A percentile compares a stretch with the other conserved stretches of the same genome.
These are phyloP conservation scores for Fusarium pseudonygamai DNA, from an alignment of 2,329 filamentous ascomycete genomes.

Conservation along the genomic window DNA sequence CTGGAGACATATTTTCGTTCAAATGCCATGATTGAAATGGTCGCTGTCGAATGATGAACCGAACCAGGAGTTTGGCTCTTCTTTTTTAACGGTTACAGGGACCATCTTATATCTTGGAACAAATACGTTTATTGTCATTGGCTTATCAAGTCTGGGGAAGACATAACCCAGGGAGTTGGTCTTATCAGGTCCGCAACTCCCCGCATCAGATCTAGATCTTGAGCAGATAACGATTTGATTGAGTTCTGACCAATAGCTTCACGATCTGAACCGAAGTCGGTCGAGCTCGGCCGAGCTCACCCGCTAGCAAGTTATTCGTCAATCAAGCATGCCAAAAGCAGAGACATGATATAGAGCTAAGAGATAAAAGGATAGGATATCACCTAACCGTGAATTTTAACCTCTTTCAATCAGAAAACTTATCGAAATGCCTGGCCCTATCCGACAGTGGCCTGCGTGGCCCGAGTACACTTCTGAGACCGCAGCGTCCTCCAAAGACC, in stretches of 20 bases:
- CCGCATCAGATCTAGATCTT: not conserved
- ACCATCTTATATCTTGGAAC: not conserved
- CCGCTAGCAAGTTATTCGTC: not conserved
- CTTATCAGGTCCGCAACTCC: not conserved
- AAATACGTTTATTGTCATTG: not conserved
- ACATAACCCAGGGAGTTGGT: not conserved
- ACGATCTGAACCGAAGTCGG: not conserved
- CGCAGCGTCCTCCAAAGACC: not conserved
- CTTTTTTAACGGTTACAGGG: not conserved
- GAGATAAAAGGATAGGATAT: not conserved
- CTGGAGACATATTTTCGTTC: not conserved
- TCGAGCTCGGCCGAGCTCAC: not conserved
- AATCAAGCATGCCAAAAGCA: not conserved
- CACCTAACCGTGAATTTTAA: not conserved
- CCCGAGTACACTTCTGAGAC: not conserved
- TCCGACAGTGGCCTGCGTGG: not conserved
- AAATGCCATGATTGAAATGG: not conserved
- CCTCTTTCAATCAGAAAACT: not conserved
- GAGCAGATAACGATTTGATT: not conserved
- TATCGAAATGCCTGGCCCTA: not conserved
- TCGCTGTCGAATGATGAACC: not conserved
- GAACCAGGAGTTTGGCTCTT: not conserved
- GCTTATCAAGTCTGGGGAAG: not conserved
- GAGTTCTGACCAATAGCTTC: not conserved
- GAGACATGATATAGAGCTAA: not conserved